Evolutionary conservation across 2,329 filamentous ascomycete species (phyloP).

Genomic region (Gaeumannomyces tritici): DNA sequence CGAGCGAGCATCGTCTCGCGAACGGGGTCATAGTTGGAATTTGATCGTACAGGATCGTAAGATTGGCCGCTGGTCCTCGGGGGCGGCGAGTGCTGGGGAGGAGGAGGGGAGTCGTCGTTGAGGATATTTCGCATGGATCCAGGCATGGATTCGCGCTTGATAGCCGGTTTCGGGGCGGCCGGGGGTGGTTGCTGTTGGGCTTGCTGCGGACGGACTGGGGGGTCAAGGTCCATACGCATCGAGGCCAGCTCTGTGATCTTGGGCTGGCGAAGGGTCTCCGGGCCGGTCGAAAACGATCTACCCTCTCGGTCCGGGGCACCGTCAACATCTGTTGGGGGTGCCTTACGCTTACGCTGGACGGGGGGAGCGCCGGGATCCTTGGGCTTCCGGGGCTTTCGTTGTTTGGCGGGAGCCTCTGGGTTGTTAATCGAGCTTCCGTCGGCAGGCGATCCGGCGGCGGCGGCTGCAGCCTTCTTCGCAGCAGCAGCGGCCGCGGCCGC

Average conservation of each 20-base stretch:
- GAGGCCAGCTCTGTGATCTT: slow-evolving; percentile 30
- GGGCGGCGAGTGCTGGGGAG: slow-evolving; percentile 30
- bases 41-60: slow-evolving; percentile 79
- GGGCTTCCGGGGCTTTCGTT: slow-evolving; percentile 44
- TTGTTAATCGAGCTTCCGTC: slow-evolving; percentile 23
- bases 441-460: slow-evolving; percentile 13
- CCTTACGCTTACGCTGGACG: slow-evolving; percentile 45
- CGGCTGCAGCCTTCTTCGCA: slow-evolving; percentile 16
- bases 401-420: slow-evolving; percentile 34
- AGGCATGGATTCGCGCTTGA: slow-evolving; percentile 41
- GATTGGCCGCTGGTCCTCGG: slow-evolving; percentile 65
- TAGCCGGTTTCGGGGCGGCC: slow-evolving; percentile 29
- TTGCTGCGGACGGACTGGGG: slow-evolving; percentile 12
- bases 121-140: slow-evolving; percentile 47
- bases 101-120: slow-evolving; percentile 40
- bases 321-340: slow-evolving; percentile 20
- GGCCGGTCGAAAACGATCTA: not conserved
- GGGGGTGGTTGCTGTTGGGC: slow-evolving; percentile 16
- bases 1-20: slow-evolving; percentile 50
- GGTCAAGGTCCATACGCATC: slow-evolving; percentile 24
- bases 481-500: slow-evolving; percentile 30
- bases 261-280: slow-evolving; percentile 20
- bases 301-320: not conserved
- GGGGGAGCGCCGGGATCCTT: slow-evolving; percentile 50
- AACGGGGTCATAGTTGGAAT: slow-evolving; percentile 58